Base-by-base conservation (phyloP, 139 green algal species). In the Helicosporidium sp. region DNA sequence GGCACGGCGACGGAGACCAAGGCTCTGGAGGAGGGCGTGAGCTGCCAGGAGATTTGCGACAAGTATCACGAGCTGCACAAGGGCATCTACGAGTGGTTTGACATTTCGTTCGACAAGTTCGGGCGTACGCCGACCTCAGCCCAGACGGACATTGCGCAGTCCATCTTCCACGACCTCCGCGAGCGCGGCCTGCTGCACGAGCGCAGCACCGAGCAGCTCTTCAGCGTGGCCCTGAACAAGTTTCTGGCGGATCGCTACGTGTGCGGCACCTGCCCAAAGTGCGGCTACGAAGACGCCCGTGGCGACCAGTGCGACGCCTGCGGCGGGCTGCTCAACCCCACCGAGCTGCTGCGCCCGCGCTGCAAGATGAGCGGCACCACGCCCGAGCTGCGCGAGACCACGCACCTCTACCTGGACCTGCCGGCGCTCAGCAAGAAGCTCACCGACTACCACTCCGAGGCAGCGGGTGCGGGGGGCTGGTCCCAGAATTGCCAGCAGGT, bases 1-100 rank as follows among this genome's bases (percentile, higher is more conserved):
- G 87, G 87, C 20, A 97, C 87, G 7, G 87, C 87, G 37, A 97
- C 87, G 1, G 87, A 97, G 64, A 95, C 85, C 48, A 97, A 97
- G 71, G 85, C 85, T 4, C 65, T 95, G 42, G 87, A 96, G 77
- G 87, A 96, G 73, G 77, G 76, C 0, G 51, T 93, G 24, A 91
- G 66, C 25, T 83, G 71, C 55, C 67, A 82, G 48, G 50, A 93
- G 72, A 89, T 96, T 52, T 97, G 87, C 68, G 85, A 97, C 71
- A 96, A 96, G 76, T 97, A 95, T 70, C 75, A 96, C 50, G 81
- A 77, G 18, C 84, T 96, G 46, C 87, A 96, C 66, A 68, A 60
- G 7, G 62, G 64, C 29, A 90, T 93, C 58, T 97, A 97, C 57
- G 52, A 86, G 22, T 97, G 87, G 87, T 97, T 97, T 59, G 82